Conservation (phyloP, 176 grass and related monocot genomes). For the Avena atlantica region DNA sequence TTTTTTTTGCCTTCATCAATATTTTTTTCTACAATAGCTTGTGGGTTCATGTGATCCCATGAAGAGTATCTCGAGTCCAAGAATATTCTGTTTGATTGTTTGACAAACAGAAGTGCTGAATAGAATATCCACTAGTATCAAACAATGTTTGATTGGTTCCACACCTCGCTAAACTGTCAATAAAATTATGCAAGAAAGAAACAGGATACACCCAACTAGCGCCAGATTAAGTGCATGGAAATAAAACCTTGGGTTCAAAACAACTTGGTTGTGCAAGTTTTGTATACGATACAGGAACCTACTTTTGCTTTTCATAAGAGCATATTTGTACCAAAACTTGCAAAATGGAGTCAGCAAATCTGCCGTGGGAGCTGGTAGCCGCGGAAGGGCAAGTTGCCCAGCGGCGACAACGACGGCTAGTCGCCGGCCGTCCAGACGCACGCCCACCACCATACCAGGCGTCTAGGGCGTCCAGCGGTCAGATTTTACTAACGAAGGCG, state of each 20-base stretch:
- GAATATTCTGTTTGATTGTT: not conserved
- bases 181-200: not conserved
- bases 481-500: not conserved
- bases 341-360: not conserved
- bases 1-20: not conserved
- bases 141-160: not conserved
- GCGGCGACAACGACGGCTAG: not conserved
- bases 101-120: not conserved
- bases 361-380: constrained; percentile 20
- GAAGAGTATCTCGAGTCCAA: not conserved
- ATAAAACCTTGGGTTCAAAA: too few species aligned
- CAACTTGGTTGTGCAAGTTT: not conserved
- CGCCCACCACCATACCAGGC: constrained; percentile 1
- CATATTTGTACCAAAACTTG: not conserved
- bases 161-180: not conserved
- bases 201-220: not conserved
- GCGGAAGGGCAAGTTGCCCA: not conserved
- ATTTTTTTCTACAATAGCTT: not conserved
- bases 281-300: too few species aligned
- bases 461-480: not conserved
- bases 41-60: not conserved
- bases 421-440: constrained; percentile 18
- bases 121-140: constrained; percentile 5
- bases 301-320: not conserved
- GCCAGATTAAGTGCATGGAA: too few species aligned